phyloP scores from a whole-genome alignment of 2,329 filamentous ascomycete species.

The Immersiporthe knoxdaviesiana region DNA sequence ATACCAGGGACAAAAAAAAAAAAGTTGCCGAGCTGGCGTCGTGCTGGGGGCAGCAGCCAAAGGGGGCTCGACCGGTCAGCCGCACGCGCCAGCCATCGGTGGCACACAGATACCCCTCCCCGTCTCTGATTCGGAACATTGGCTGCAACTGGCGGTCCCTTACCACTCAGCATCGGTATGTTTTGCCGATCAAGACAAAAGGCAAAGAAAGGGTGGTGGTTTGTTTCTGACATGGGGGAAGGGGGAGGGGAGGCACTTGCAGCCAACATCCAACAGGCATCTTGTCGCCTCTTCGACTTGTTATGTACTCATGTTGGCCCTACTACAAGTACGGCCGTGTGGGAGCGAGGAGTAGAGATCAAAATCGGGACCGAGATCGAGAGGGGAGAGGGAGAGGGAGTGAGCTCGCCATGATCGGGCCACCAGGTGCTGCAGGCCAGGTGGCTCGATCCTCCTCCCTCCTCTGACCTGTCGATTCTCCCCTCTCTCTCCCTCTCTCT shows the following conservation, averaged over 20 bases:
- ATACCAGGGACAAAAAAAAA: neutral
- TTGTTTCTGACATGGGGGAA: neutral
- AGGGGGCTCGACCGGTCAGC: constrained; percentile 4
- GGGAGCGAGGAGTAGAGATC: neutral
- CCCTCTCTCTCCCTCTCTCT: no score
- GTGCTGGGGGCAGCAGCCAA: neutral
- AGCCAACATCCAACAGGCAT: neutral
- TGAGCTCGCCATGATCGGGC: neutral
- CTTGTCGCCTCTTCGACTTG: neutral
- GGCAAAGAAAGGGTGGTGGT: neutral
- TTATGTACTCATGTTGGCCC: neutral
- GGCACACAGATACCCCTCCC: constrained; percentile 8
- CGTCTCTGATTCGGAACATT: constrained; percentile 8
- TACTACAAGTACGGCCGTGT: no score
- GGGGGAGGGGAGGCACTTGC: neutral
- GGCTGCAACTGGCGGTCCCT: constrained; percentile 14
- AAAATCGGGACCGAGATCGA: neutral
- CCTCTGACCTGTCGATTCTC: neutral
- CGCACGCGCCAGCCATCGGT: constrained; percentile 2
- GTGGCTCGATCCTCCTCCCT: neutral
- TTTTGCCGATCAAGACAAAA: neutral
- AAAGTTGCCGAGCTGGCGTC: neutral
- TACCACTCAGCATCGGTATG: constrained; percentile 1
- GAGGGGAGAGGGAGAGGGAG: no score
- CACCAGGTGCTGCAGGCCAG: neutral